Evolutionary conservation across 1,284 basidiomycete genomes (phyloP).

Genomic region (Coniophora puteana): DNA sequence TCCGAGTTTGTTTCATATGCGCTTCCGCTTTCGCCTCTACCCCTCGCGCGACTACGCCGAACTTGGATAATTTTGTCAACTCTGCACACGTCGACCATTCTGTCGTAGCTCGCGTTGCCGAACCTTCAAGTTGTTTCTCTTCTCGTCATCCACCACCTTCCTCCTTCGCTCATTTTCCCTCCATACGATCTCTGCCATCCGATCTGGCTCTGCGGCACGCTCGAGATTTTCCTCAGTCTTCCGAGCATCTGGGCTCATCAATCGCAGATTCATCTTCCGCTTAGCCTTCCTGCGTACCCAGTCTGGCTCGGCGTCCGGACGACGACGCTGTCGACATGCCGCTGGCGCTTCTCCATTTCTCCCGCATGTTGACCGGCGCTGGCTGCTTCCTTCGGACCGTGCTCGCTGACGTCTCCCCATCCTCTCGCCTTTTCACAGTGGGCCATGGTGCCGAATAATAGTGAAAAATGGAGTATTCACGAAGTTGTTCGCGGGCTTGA

Average conservation of each 20-base stretch:
- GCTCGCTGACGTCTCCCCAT: slow-evolving; percentile 51
- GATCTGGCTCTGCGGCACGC: slow-evolving; percentile 34
- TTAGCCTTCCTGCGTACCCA: slow-evolving; percentile 48
- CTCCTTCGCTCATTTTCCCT: slow-evolving; percentile 34
- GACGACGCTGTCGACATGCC: slow-evolving; percentile 42
- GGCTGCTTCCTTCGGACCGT: slow-evolving; percentile 43
- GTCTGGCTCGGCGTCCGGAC: slow-evolving; percentile 55
- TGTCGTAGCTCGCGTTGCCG: no score
- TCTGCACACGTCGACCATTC: no score
- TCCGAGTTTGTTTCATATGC: no score
- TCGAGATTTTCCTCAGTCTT: slow-evolving; percentile 40
- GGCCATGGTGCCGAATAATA: slow-evolving; percentile 47
- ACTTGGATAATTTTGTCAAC: no score
- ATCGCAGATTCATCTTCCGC: slow-evolving; percentile 41
- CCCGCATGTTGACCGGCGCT: slow-evolving; percentile 59
- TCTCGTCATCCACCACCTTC: not conserved
- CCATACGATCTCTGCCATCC: slow-evolving; percentile 32
- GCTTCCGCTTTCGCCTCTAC: no score
- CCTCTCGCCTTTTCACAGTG: slow-evolving; percentile 52
- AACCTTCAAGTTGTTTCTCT: no score
- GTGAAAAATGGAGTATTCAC: no score
- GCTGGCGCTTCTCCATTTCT: slow-evolving; percentile 46
- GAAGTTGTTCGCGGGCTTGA: no score
- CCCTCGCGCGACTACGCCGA: no score
- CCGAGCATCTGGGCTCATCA: slow-evolving; percentile 41